phyloP scores from a whole-genome alignment of 2,329 filamentous ascomycete species.

The Aspergillus fijiensis region DNA sequence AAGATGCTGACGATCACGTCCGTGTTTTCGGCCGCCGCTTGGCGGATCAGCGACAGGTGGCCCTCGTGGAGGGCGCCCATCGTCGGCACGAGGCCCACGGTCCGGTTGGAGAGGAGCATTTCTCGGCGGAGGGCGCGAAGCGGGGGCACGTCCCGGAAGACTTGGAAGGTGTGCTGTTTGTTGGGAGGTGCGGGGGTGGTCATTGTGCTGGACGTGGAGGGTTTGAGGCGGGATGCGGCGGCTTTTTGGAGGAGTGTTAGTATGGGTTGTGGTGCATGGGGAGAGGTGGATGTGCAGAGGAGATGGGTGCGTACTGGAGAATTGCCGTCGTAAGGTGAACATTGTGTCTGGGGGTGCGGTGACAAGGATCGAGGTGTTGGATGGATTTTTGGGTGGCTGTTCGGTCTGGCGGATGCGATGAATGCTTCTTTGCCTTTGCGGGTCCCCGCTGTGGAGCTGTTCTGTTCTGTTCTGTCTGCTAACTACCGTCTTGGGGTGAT shows the following conservation, averaged over 20 bases:
- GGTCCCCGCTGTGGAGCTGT: constrained; percentile 17
- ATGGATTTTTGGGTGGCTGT: constrained; percentile 4
- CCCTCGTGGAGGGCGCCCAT: constrained; percentile 97
- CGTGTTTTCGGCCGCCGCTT: constrained; percentile 79
- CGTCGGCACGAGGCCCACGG: constrained; percentile 86
- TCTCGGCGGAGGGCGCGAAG: constrained; percentile 69
- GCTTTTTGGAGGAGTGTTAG: constrained; percentile 14
- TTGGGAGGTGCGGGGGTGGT: constrained; percentile 3
- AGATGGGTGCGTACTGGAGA: constrained; percentile 28
- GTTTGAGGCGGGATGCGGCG: constrained; percentile 26
- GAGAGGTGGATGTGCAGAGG: neutral
- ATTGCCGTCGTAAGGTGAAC: constrained; percentile 30
- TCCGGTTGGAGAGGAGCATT: constrained; percentile 65
- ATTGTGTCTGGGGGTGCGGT: constrained; percentile 21
- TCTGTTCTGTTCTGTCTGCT: neutral
- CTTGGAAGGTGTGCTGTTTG: constrained; percentile 31
- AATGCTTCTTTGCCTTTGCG: neutral
- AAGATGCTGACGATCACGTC: constrained; percentile 89
- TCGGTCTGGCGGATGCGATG: neutral
- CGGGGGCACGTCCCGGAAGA: constrained; percentile 73
- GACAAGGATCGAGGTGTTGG: neutral
- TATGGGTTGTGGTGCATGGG: neutral
- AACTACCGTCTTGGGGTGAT: neutral
- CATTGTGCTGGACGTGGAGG: constrained; percentile 7
- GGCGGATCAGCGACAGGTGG: constrained; percentile 80